Evolutionary conservation across 2,329 filamentous ascomycete genomes (phyloP).

Genomic region (Rhynchosporium secalis): DNA sequence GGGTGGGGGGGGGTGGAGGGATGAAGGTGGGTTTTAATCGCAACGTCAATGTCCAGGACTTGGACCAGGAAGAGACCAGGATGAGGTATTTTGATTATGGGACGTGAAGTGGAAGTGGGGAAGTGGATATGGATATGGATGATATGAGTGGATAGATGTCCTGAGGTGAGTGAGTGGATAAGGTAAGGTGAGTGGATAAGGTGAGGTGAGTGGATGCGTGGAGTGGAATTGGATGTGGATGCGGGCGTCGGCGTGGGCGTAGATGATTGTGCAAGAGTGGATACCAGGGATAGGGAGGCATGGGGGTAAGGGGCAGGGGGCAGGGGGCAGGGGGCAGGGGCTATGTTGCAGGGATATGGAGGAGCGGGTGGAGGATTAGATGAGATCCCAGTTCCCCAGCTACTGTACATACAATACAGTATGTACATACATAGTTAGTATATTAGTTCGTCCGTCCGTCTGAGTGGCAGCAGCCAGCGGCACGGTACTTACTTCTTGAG

Average conservation of each 20-base stretch:
- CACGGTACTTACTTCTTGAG: too few species aligned
- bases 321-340: too few species aligned
- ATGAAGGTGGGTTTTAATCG: conserved; percentile 10
- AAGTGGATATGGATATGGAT: not conserved
- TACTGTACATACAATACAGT: too few species aligned
- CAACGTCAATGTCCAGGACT: conserved; percentile 8
- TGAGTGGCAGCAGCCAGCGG: too few species aligned
- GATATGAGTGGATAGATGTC: not conserved
- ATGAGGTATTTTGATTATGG: conserved; percentile 10
- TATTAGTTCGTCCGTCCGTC: not conserved
- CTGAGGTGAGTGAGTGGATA: too few species aligned
- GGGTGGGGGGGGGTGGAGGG: conserved; percentile 13
- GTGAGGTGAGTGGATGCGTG: too few species aligned
- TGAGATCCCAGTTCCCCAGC: too few species aligned
- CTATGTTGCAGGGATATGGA: too few species aligned
- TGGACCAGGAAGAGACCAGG: not conserved
- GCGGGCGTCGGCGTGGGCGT: not conserved
- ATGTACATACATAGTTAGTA: not conserved
- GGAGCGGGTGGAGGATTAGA: too few species aligned
- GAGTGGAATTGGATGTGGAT: not conserved
- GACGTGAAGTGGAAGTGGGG: not conserved
- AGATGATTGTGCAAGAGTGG: not conserved
- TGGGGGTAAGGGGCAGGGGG: not conserved
- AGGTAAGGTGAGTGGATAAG: too few species aligned
- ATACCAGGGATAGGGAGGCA: not conserved